Conservation (phyloP, 176 grass and related monocot species). For the Oryza rufipogon region DNA sequence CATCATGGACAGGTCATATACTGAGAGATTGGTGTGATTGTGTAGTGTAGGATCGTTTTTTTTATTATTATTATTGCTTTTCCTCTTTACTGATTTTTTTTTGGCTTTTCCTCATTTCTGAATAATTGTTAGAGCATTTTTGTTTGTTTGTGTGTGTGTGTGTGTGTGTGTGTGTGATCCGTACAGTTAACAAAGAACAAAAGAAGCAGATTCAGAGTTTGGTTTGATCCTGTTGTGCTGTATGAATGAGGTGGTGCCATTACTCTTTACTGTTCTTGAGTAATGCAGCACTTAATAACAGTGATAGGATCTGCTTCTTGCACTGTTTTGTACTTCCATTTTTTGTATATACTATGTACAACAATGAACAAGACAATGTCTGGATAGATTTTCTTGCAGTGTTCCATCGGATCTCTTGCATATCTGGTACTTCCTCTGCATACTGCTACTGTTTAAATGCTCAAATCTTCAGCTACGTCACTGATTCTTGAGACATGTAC, state of each 20-base stretch:
- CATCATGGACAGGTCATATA: constrained; percentile 24
- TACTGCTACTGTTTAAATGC: background rate
- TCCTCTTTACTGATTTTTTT: background rate
- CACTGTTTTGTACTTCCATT: background rate
- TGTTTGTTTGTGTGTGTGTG: background rate
- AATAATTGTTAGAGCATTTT: background rate
- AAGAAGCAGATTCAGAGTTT: background rate
- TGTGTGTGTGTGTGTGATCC: background rate
- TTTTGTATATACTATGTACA: background rate
- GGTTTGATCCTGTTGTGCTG: background rate
- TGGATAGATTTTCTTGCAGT: background rate
- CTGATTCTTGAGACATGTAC: background rate
- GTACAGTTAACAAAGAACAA: constrained; percentile 44
- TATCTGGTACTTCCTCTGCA: background rate
- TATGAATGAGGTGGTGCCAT: background rate
- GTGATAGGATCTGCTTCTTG: background rate
- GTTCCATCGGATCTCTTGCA: background rate
- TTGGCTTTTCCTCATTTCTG: background rate
- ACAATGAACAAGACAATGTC: background rate
- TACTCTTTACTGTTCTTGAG: background rate
- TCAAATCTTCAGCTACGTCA: background rate
- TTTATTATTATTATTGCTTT: background rate
- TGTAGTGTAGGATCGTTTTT: constrained; percentile 22
- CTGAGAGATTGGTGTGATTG: background rate
- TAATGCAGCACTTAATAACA: constrained; percentile 1